Conservation (phyloP, 2,329 filamentous ascomycete genomes). For the Penicillium sp. region DNA sequence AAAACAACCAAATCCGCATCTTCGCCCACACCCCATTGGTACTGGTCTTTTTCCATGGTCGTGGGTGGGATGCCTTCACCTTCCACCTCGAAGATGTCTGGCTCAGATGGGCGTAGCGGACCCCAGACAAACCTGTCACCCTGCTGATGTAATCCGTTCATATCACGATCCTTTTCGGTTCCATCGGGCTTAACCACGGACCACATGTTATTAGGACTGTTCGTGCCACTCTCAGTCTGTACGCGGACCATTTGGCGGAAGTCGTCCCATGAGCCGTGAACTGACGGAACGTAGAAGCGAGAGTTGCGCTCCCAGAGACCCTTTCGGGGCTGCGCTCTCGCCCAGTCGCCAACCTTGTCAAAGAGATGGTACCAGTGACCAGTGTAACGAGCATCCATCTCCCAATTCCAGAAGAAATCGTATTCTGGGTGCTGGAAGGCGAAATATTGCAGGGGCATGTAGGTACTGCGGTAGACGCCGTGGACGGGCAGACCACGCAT, state of each 20-base stretch:
- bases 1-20: slow-evolving; percentile 90
- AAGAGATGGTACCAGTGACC: slow-evolving; percentile 82
- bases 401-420: slow-evolving; percentile 85
- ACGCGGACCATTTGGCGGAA: slow-evolving; percentile 76
- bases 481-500: slow-evolving; percentile 74
- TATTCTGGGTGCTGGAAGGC: slow-evolving; percentile 77
- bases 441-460: slow-evolving; percentile 95
- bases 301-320: slow-evolving; percentile 78
- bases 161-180: slow-evolving; percentile 18
- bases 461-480: slow-evolving; percentile 86
- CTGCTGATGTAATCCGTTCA: slow-evolving; percentile 28
- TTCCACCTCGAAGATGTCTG: slow-evolving; percentile 71
- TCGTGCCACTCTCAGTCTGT: slow-evolving; percentile 69
- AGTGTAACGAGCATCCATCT: slow-evolving; percentile 76
- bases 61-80: slow-evolving; percentile 73
- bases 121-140: slow-evolving; percentile 77
- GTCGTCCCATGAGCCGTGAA: slow-evolving; percentile 77
- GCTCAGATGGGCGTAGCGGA: slow-evolving; percentile 66
- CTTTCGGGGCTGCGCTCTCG: slow-evolving; percentile 71
- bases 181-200: slow-evolving; percentile 44
- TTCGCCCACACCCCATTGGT: slow-evolving; percentile 84
- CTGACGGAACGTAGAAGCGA: slow-evolving; percentile 73
- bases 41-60: slow-evolving; percentile 74
- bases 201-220: slow-evolving; percentile 68
- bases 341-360: slow-evolving; percentile 68